Conservation (phyloP, 1,284 basidiomycete species). For the Ganoderma leucocontextum region DNA sequence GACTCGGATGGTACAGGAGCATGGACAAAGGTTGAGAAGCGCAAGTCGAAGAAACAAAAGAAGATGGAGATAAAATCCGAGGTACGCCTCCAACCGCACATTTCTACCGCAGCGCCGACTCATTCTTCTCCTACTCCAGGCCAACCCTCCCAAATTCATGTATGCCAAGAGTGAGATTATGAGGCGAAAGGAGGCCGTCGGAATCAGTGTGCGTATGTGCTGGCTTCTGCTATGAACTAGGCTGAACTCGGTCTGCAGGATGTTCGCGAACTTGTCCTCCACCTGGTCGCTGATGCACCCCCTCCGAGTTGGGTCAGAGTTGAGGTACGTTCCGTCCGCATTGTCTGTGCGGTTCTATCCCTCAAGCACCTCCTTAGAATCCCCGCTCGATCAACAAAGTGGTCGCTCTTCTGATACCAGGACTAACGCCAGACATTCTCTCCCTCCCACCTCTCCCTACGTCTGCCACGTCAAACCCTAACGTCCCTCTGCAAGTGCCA, state of each 20-base stretch:
- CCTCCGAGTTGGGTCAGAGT: slow-evolving; percentile 86
- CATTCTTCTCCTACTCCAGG: slow-evolving; percentile 44
- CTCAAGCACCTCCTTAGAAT: slow-evolving; percentile 57
- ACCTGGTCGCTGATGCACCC: slow-evolving; percentile 83
- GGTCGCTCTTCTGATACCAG: slow-evolving; percentile 82
- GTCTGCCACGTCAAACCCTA: slow-evolving; percentile 69
- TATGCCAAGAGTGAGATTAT: slow-evolving; percentile 80
- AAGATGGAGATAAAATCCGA: slow-evolving; percentile 64
- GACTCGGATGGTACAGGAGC: slow-evolving; percentile 41
- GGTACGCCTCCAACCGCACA: slow-evolving; percentile 53
- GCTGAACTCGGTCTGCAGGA: slow-evolving; percentile 60
- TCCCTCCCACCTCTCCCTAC: slow-evolving; percentile 72
- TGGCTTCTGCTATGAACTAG: too few species aligned
- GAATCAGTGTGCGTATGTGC: slow-evolving; percentile 68
- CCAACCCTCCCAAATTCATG: slow-evolving; percentile 78
- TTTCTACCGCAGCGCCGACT: slow-evolving; percentile 11
- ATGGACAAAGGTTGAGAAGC: slow-evolving; percentile 81
- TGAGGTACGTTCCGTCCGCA: slow-evolving; percentile 59
- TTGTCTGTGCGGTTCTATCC: slow-evolving; percentile 5
- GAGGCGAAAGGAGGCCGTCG: slow-evolving; percentile 74
- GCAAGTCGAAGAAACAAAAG: slow-evolving; percentile 60
- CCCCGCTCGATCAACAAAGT: slow-evolving; percentile 77
- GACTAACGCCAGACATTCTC: slow-evolving; percentile 76
- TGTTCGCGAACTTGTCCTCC: slow-evolving; percentile 83
- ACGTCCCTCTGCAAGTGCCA: slow-evolving; percentile 72